A percentile compares a stretch with the other conserved stretches of the same genome.
These are phyloP conservation scores for Xylaria sp. DNA, from an alignment of 2,329 filamentous ascomycete species.

Conservation along the genomic window DNA sequence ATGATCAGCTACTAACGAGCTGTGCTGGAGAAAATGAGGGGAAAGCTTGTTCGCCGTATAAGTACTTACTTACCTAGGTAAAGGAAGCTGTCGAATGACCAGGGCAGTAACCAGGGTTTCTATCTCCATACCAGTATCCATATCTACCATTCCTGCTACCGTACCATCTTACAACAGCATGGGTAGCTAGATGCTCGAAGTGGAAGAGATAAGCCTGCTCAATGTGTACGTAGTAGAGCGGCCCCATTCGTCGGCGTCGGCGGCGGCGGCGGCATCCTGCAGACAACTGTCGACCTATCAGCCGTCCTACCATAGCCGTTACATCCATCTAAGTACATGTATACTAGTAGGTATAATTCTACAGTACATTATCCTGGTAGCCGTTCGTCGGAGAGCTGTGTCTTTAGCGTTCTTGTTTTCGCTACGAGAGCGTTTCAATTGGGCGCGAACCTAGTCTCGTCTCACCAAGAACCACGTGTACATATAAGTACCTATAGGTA, in stretches of 20 bases:
- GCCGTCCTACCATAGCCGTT: background rate
- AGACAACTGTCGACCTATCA: no score
- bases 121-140: background rate
- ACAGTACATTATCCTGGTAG: background rate
- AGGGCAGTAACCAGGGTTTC: no score
- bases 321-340: background rate
- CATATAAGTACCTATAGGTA: no score
- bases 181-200: constrained; percentile 14
- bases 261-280: background rate
- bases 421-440: constrained; percentile 9
- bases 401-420: constrained; percentile 1
- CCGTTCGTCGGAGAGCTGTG: no score
- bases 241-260: constrained; percentile 1
- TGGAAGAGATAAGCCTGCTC: constrained; percentile 18
- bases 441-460: background rate
- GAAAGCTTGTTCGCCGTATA: constrained; percentile 24
- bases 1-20: background rate
- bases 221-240: no score
- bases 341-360: no score
- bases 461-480: background rate
- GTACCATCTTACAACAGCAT: no score
- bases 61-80: constrained; percentile 3
- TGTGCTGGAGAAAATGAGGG: constrained; percentile 29
- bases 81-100: constrained; percentile 17
- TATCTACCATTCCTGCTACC: no score